Conservation (phyloP, 1,284 basidiomycete genomes). For the Irpex lacteus region DNA sequence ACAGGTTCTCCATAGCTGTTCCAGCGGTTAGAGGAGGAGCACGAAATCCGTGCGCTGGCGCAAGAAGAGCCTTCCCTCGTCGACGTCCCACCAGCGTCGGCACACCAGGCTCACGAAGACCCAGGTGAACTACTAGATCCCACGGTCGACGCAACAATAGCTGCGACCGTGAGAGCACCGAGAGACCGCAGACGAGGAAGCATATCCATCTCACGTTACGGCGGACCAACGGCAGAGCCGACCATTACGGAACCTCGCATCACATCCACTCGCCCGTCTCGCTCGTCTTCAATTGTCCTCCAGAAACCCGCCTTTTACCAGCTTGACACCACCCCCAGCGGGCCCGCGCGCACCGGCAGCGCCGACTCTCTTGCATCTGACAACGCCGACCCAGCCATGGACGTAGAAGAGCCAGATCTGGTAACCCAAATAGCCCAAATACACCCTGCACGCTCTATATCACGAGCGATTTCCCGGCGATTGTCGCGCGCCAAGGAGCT, state of each 20-base stretch:
- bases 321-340: constrained; percentile 6
- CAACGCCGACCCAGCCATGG: constrained; percentile 26
- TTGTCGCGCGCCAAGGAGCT: constrained; percentile 47
- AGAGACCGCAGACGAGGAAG: constrained; percentile 40
- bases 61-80: constrained; percentile 21
- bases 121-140: not conserved
- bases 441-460: constrained; percentile 42
- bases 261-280: constrained; percentile 14
- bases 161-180: constrained; percentile 20
- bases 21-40: constrained; percentile 50
- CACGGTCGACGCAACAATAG: constrained; percentile 16
- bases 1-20: constrained; percentile 40
- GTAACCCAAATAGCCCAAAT: constrained; percentile 59
- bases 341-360: constrained; percentile 39
- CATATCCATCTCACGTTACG: constrained; percentile 53
- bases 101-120: constrained; percentile 11
- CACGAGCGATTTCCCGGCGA: constrained; percentile 51
- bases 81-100: not conserved
- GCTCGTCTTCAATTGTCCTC: constrained; percentile 17
- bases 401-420: constrained; percentile 43
- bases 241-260: constrained; percentile 1
- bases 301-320: constrained; percentile 38
- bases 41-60: constrained; percentile 41
- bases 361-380: constrained; percentile 50
- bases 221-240: constrained; percentile 18